Percentiles rank a stretch among this genome's conserved stretches.
phyloP scores from a whole-genome alignment of 192 early-diverging fungal genomes.

The Podila minutissima region DNA sequence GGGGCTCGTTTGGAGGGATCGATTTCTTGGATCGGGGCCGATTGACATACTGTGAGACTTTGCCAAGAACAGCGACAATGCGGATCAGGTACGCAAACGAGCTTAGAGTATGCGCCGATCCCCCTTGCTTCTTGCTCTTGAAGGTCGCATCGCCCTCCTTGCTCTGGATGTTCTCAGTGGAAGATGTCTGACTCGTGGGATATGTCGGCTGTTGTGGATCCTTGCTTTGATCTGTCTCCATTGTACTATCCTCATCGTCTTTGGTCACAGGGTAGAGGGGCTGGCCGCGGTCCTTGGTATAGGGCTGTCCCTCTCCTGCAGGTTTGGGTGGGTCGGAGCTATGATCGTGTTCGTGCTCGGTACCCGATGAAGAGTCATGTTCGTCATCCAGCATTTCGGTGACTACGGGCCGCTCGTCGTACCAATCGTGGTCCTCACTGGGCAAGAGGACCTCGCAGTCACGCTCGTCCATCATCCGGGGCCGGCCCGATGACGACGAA shows the following conservation, averaged over 20 bases:
- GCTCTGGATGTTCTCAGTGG: too few relatives aligned
- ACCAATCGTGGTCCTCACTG: conserved; percentile 59
- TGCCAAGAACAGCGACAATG: conserved; percentile 53
- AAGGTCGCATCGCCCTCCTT: neutral
- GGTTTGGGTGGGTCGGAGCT: neutral
- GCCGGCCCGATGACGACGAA: conserved; percentile 53
- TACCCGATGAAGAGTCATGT: conserved; percentile 28
- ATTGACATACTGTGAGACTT: conserved; percentile 58
- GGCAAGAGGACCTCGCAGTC: conserved; percentile 62
- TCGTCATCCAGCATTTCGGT: conserved; percentile 42
- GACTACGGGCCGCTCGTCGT: conserved; percentile 41
- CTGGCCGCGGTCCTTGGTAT: neutral
- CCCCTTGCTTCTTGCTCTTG: conserved; percentile 19
- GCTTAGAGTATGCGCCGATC: conserved; percentile 28
- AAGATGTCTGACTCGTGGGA: neutral
- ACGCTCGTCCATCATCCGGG: conserved; percentile 55
- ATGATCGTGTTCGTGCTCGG: conserved; percentile 17
- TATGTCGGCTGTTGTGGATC: too few relatives aligned
- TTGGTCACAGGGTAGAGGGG: neutral
- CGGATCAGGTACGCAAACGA: conserved; percentile 54
- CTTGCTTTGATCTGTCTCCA: neutral
- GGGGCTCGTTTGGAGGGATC: conserved; percentile 51
- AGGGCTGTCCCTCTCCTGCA: neutral
- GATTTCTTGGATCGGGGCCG: conserved; percentile 39
- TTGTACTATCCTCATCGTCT: neutral